Conservation (phyloP, 768 basidiomycete species). For the Suillus clintonianus region DNA sequence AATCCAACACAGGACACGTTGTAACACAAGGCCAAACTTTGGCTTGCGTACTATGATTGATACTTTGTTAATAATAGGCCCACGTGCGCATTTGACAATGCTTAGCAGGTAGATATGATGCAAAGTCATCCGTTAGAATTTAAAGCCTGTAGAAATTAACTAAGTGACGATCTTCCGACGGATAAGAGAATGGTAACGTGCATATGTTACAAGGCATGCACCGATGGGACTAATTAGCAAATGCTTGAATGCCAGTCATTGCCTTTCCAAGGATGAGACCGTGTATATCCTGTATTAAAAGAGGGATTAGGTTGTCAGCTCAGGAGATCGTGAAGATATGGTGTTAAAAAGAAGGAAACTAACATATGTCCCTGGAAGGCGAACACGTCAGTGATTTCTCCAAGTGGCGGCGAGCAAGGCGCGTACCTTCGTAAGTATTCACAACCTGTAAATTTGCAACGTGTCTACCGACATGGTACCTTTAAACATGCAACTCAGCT, state of each 20-base stretch:
- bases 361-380: slow-evolving; percentile 57
- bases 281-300: slow-evolving; percentile 70
- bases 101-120: background rate
- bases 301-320: slow-evolving; percentile 5
- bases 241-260: slow-evolving; percentile 87
- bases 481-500: slow-evolving; percentile 26
- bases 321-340: slow-evolving; percentile 7
- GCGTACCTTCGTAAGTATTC: slow-evolving; percentile 88
- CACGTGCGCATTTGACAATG: too few species aligned
- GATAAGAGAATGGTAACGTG: background rate
- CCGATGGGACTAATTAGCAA: slow-evolving; percentile 51
- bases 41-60: background rate
- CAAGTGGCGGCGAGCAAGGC: slow-evolving; percentile 4
- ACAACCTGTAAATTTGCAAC: slow-evolving; percentile 95
- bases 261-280: slow-evolving; percentile 93
- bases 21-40: background rate
- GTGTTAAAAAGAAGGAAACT: slow-evolving; percentile 20
- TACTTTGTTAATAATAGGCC: background rate
- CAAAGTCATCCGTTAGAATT: background rate
- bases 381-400: slow-evolving; percentile 3
- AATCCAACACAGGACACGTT: background rate
- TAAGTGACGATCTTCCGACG: background rate
- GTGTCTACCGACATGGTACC: slow-evolving; percentile 93
- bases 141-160: background rate
- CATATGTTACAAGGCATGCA: background rate